Percentiles rank a stretch among this genome's conserved stretches.
Evolutionary conservation across 768 basidiomycete species (phyloP).

Genomic region (Candolleomyces aberdarensis): DNA sequence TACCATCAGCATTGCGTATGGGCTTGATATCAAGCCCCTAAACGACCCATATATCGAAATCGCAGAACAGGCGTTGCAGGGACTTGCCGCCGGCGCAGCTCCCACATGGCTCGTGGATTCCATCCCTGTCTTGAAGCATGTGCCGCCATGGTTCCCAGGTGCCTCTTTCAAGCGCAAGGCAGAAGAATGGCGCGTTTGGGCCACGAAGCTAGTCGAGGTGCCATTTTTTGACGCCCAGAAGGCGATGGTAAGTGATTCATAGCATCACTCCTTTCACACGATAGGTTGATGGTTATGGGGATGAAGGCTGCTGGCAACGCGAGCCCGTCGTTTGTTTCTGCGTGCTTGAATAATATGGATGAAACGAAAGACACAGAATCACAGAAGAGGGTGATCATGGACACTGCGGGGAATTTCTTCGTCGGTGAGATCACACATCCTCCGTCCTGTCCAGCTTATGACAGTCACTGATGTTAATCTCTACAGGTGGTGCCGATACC

Average conservation of each 20-base stretch:
- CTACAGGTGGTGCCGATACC: conserved; percentile 20
- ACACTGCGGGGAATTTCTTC: conserved; percentile 19
- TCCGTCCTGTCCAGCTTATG: background rate
- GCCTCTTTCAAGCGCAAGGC: conserved; percentile 35
- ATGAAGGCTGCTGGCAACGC: conserved; percentile 16
- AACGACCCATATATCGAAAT: conserved; percentile 33
- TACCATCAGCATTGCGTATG: conserved; percentile 31
- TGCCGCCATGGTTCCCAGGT: conserved; percentile 38
- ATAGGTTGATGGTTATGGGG: background rate
- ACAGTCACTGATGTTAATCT: background rate
- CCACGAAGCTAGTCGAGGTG: conserved; percentile 19
- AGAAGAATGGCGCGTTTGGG: conserved; percentile 23
- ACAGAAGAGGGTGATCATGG: conserved; percentile 15
- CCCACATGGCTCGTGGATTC: conserved; percentile 35
- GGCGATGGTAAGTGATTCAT: conserved; percentile 15
- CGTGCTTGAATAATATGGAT: conserved; percentile 14
- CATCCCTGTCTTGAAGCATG: conserved; percentile 28
- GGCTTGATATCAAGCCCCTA: conserved; percentile 24
- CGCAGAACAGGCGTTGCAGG: conserved; percentile 25
- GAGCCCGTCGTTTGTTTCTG: conserved; percentile 14
- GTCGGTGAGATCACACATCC: conserved; percentile 12
- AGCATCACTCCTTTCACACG: background rate
- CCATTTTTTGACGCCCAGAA: conserved; percentile 21
- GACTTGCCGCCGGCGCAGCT: conserved; percentile 24
- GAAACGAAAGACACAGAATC: conserved; percentile 12